Base-by-base conservation (phyloP, 129 eudicot genomes). In the Tagetes patula region DNA sequence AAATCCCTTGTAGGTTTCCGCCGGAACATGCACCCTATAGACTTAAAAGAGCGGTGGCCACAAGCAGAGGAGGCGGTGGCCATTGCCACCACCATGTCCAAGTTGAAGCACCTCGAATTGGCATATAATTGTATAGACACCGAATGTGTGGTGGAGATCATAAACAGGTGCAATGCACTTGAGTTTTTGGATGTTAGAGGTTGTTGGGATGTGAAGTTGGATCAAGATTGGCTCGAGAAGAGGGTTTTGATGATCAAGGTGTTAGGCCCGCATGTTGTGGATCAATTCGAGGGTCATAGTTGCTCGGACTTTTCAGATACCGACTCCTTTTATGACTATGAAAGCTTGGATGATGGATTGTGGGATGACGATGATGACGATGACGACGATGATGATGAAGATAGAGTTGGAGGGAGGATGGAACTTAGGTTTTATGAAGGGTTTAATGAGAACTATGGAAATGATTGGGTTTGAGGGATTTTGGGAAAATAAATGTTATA, bases 1-100 rank as follows among this genome's bases (percentile, higher is more conserved):
- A 89, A 82, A 50, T 43, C 65, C 0, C 87, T 89, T 8, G 77
- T 66, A 6, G 73, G 86, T 5, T 81, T 89, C 31, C 80, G 96
- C 73, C 78, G 91, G 66, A 89, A 89, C 78, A 89, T 84, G 92
- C 96, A 86, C 77, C 96, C 96, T 0, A 30, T 80, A 31, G 89
- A 80, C 75, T 8, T 76, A 39, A 71, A 58, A 10, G 83, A 77
- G 50, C 50, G 83, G 74, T 73, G 81, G 9, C 79, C 87, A 6
- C 89, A 89, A 74, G 82, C 77, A 1, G 96, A 82, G 71, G 92
- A 86, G 82, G 92, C 96, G 8, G 85, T 64, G 52, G 84, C 92
- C 54, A 89, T 89, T 13, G 91, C 96, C 45, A 60, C 83, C 63
- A 86, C 87, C 39, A 89, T 89, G 96, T 67, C 89, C 7, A 86